phyloP scores from a whole-genome alignment of 2,329 filamentous ascomycete genomes.

The Didymellaceae sp. region DNA sequence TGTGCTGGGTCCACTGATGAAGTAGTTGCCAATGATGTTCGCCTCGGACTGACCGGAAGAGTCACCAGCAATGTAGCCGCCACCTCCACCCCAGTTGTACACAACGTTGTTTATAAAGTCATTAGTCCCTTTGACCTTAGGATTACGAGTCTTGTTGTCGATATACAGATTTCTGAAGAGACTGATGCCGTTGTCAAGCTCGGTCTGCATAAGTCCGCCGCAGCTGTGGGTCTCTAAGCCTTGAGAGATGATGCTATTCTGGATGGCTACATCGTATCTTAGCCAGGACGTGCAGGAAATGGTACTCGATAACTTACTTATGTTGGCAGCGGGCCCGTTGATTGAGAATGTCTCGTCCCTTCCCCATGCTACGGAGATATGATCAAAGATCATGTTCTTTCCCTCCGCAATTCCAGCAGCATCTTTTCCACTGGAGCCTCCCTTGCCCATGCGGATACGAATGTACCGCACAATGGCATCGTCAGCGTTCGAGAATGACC shows the following conservation, averaged over 20 bases:
- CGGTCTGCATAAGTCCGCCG: slow-evolving; percentile 59
- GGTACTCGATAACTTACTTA: slow-evolving; percentile 37
- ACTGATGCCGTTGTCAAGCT: slow-evolving; percentile 54
- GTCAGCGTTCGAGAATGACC: slow-evolving; percentile 60
- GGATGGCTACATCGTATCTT: slow-evolving; percentile 46
- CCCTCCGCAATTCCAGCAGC: slow-evolving; percentile 61
- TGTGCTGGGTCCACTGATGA: slow-evolving; percentile 61
- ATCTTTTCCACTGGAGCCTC: slow-evolving; percentile 61
- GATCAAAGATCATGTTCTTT: slow-evolving; percentile 63
- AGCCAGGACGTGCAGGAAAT: not conserved
- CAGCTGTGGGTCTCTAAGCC: slow-evolving; percentile 62
- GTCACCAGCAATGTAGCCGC: slow-evolving; percentile 63
- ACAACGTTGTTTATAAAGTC: slow-evolving; percentile 61
- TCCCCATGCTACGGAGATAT: slow-evolving; percentile 62
- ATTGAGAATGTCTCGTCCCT: slow-evolving; percentile 63
- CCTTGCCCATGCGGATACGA: slow-evolving; percentile 61
- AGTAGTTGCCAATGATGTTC: slow-evolving; percentile 65
- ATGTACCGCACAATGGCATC: slow-evolving; percentile 63
- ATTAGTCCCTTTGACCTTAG: slow-evolving; percentile 64
- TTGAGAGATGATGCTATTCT: slow-evolving; percentile 62
- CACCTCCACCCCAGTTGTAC: slow-evolving; percentile 63
- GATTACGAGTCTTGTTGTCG: slow-evolving; percentile 64
- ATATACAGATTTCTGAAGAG: slow-evolving; percentile 64
- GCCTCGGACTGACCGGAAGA: slow-evolving; percentile 55
- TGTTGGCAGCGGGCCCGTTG: slow-evolving; percentile 55